Percentiles rank a stretch among this genome's conserved stretches.
Evolutionary conservation across 192 early-diverging fungal genomes (phyloP).

Genomic region (Entomortierella lignicola): DNA sequence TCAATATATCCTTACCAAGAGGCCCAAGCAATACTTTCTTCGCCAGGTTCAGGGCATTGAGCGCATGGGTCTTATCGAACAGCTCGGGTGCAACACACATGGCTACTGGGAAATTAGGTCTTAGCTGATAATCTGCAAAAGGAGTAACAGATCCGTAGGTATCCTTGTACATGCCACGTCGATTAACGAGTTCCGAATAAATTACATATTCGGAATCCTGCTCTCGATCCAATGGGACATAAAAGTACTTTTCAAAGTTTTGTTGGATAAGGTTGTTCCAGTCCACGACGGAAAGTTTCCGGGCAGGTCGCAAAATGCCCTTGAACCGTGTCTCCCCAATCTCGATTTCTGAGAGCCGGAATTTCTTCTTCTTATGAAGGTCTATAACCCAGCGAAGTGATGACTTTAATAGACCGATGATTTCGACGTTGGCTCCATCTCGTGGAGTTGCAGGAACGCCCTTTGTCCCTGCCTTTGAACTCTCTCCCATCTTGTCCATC

Average conservation of each 20-base stretch:
- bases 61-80: slow-evolving; percentile 84
- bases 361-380: slow-evolving; percentile 54
- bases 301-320: slow-evolving; percentile 36
- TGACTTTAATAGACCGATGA: slow-evolving; percentile 90
- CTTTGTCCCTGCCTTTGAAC: slow-evolving; percentile 90
- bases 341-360: slow-evolving; percentile 13
- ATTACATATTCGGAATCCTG: slow-evolving; percentile 75
- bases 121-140: slow-evolving; percentile 92
- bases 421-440: slow-evolving; percentile 92
- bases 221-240: slow-evolving; percentile 81
- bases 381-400: slow-evolving; percentile 84
- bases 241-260: slow-evolving; percentile 91
- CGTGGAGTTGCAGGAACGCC: slow-evolving; percentile 94
- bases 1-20: slow-evolving; percentile 47
- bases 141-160: slow-evolving; percentile 74
- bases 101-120: slow-evolving; percentile 92
- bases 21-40: slow-evolving; percentile 81
- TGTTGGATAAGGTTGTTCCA: slow-evolving; percentile 87
- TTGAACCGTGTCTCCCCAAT: slow-evolving; percentile 58
- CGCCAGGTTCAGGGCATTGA: slow-evolving; percentile 73
- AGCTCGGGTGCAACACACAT: slow-evolving; percentile 96
- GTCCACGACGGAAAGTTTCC: slow-evolving; percentile 66
- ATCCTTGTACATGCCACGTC: slow-evolving; percentile 97
- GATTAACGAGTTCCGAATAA: slow-evolving; percentile 74
- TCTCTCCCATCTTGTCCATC: slow-evolving; percentile 99